Evolutionary conservation across 495 filamentous ascomycete genomes (phyloP).

Genomic region (Aspergillus indologenus): DNA sequence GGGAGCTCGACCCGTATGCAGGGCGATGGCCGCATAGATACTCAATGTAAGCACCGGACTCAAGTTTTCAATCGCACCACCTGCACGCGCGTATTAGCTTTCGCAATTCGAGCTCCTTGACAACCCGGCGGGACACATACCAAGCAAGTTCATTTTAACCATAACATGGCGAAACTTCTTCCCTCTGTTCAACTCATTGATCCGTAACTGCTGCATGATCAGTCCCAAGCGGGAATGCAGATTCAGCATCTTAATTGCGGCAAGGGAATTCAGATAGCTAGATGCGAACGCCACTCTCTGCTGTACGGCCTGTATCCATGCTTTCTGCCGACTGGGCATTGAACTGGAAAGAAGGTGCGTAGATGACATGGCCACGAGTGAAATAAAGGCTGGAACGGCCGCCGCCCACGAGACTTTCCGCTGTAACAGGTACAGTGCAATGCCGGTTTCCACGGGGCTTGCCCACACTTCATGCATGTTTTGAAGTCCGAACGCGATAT

Average conservation of each 20-base stretch:
- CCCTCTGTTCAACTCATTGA: neutral
- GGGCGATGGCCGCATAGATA: neutral
- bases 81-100: neutral
- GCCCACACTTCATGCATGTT: slow-evolving; percentile 1
- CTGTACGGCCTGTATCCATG: slow-evolving; percentile 1
- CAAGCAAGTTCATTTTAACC: neutral
- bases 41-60: neutral
- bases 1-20: neutral
- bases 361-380: neutral
- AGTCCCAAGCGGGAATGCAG: neutral
- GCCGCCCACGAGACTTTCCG: neutral
- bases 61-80: neutral
- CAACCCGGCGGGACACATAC: too few species aligned
- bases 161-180: slow-evolving; percentile 1
- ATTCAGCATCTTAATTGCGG: neutral
- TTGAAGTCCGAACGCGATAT: neutral
- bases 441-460: neutral
- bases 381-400: neutral
- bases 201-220: neutral
- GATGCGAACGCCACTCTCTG: neutral
- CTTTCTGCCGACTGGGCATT: neutral
- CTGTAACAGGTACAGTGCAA: neutral
- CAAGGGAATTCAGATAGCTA: neutral
- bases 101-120: too few species aligned
- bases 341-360: neutral